Conservation (phyloP, 352 stramenopile species). For the Phytophthora fragariae region DNA sequence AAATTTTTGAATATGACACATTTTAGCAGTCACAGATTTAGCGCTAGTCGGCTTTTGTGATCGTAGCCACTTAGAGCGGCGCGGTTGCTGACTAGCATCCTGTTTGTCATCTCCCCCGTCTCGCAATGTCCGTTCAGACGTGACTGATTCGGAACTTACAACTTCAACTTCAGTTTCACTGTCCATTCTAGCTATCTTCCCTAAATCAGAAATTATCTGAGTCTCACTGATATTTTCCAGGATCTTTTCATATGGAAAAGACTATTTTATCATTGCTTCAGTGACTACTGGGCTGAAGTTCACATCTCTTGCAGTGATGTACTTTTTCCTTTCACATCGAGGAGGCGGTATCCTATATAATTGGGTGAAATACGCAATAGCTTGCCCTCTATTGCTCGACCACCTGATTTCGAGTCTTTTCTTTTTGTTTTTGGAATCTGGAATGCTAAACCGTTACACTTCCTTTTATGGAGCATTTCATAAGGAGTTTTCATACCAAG, state of each 20-base stretch:
- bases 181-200: not conserved
- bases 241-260: not conserved
- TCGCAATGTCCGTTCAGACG: not conserved
- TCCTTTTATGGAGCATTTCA: not conserved
- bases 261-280: not conserved
- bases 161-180: not conserved
- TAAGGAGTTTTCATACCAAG: slow-evolving; percentile 10
- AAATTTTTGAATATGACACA: too few species aligned
- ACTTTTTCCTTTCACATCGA: not conserved
- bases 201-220: not conserved
- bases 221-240: not conserved
- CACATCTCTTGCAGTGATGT: not conserved
- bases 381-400: not conserved
- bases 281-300: not conserved
- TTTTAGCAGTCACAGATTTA: too few species aligned
- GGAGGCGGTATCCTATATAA: not conserved
- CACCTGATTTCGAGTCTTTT: not conserved
- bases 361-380: not conserved
- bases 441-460: not conserved
- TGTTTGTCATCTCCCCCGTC: not conserved
- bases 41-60: not conserved
- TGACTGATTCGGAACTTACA: not conserved
- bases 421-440: slow-evolving; percentile 1
- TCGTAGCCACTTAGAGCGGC: not conserved
- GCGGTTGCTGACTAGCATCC: not conserved